phyloP scores from a whole-genome alignment of 202 grass and related monocot species.

The Brachypodium distachyon region DNA sequence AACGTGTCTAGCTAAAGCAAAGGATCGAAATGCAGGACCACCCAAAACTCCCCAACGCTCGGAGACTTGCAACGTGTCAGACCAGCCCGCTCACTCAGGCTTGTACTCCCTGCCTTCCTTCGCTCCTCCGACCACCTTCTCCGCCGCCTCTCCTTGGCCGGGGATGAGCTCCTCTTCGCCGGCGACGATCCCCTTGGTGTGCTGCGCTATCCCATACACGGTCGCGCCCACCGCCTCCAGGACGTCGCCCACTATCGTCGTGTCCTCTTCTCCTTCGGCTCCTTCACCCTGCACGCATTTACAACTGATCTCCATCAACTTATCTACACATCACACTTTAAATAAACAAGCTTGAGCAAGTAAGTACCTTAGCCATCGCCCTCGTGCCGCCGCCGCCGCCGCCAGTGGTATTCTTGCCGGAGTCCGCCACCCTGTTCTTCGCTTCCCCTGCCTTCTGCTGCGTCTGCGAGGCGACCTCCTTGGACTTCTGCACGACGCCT shows the following conservation, averaged over 20 bases:
- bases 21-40: background rate
- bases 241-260: slow-evolving; percentile 32
- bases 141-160: background rate
- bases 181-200: slow-evolving; percentile 53
- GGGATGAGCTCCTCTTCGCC: slow-evolving; percentile 47
- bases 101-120: slow-evolving; percentile 28
- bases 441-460: background rate
- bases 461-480: background rate
- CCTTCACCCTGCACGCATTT: slow-evolving; percentile 11
- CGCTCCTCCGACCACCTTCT: background rate
- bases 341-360: no score
- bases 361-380: slow-evolving; percentile 8
- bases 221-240: slow-evolving; percentile 56
- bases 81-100: background rate
- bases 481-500: slow-evolving; percentile 4
- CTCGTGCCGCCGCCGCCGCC: background rate
- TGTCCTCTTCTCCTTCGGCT: background rate
- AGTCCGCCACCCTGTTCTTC: background rate
- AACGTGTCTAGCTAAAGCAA: background rate
- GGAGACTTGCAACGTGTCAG: background rate
- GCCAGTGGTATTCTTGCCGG: background rate
- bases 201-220: slow-evolving; percentile 42
- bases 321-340: background rate
- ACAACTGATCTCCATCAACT: slow-evolving; percentile 26
- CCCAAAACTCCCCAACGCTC: background rate